Conservation (phyloP, 306 rosid genomes). For the Rosa persica region DNA sequence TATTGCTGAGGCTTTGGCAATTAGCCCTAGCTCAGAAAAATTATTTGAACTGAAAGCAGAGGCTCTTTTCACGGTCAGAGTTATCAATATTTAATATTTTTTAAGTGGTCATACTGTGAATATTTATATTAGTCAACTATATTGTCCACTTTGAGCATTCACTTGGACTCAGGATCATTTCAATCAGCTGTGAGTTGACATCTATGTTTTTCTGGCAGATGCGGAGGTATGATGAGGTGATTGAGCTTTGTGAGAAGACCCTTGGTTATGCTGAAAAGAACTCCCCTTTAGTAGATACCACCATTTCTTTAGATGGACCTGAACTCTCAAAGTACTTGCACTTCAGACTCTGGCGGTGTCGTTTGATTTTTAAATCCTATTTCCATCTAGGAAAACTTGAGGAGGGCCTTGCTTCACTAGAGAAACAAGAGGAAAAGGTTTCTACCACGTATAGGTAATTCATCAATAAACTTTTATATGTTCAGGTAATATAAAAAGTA, state of each 20-base stretch:
- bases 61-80: slow-evolving; percentile 71
- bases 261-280: slow-evolving; percentile 83
- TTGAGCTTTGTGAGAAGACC: slow-evolving; percentile 73
- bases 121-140: slow-evolving; percentile 24
- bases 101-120: slow-evolving; percentile 17
- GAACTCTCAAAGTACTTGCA: slow-evolving; percentile 44
- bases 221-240: slow-evolving; percentile 78
- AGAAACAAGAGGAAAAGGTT: slow-evolving; percentile 58
- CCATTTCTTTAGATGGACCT: slow-evolving; percentile 43
- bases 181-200: slow-evolving; percentile 29
- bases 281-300: slow-evolving; percentile 37
- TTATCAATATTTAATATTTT: slow-evolving; percentile 3
- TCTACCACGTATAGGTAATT: slow-evolving; percentile 55
- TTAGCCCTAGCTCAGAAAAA: slow-evolving; percentile 70
- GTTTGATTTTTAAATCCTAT: slow-evolving; percentile 63
- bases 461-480: background rate
- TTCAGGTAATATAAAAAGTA: slow-evolving; percentile 14
- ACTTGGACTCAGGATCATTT: background rate
- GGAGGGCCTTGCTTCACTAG: slow-evolving; percentile 76
- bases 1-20: slow-evolving; percentile 65
- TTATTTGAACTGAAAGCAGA: slow-evolving; percentile 92
- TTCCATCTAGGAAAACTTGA: slow-evolving; percentile 83
- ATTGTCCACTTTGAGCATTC: slow-evolving; percentile 7
- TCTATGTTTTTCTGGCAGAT: slow-evolving; percentile 52
- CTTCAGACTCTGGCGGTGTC: slow-evolving; percentile 86